Base-by-base conservation (phyloP, 805 yeast species). In the Schizosaccharomyces cryophilus region DNA sequence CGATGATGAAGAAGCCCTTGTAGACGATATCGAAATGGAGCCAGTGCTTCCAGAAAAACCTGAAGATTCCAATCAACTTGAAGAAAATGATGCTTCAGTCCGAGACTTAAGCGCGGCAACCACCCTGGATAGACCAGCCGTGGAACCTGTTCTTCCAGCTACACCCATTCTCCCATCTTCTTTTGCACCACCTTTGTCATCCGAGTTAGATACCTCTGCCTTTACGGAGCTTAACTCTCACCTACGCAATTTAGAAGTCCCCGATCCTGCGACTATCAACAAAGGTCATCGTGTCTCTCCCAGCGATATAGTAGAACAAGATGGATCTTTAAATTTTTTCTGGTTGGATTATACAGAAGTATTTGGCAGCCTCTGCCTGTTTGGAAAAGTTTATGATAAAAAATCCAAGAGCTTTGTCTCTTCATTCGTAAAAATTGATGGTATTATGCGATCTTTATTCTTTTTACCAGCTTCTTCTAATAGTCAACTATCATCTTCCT, bases 331-430 rank as follows among this genome's bases (percentile, higher is more conserved):
- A 68, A 79, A 80, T 66, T 81, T 90, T 82, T 93, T 78, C 70
- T 93, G 96, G 96, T 72, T 85, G 38, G 98, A 93, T 71, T 88
- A 82, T 69, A 76, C 84, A 29, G 97, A 90, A 69, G 80, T 84
- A 13, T 85, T 83, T 62, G 78, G 78, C 65, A 72, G 81, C 0
- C 72, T 93, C 59, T 69, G 86, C 21, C 74, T 93, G 9, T 90
- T 85, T 69, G 98, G 98, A 61, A 87, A 88, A 68, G 77, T 84
- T 31, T 35, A 35, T 47, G 48, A 40, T 3, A 73, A 73, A 7
- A 81, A 80, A 59, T 56, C 64, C 17, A 62, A 82, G 3, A 73
- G 75, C 9, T 69, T 79, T 30, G 84, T 83, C 3, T 86, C 95
- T 2, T 83, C 85, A 60, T 79, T 86, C 75, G 80, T 87, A 35